Conservation (phyloP, 2,329 filamentous ascomycete species). For the Penicillium janthinellum region DNA sequence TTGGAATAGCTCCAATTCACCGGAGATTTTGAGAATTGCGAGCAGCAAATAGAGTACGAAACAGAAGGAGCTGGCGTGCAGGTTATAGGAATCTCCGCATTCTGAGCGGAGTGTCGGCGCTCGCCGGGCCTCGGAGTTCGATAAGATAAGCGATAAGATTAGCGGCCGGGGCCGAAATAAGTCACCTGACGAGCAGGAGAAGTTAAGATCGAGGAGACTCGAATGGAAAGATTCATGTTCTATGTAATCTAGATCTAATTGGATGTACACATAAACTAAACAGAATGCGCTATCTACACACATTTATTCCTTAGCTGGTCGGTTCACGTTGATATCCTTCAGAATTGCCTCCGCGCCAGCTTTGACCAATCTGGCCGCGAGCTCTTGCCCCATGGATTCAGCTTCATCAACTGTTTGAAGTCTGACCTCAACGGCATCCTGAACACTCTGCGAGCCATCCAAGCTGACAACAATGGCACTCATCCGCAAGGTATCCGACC, state of each 20-base stretch:
- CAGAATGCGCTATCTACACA: not conserved
- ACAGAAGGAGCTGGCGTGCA: not conserved
- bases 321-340: not conserved
- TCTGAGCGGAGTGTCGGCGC: conserved; percentile 12
- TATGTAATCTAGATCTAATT: not conserved
- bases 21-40: too few relatives aligned
- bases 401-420: not conserved
- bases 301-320: not conserved
- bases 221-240: not conserved
- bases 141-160: conserved; percentile 14
- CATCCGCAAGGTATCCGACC: not conserved
- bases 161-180: conserved; percentile 15
- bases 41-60: not conserved
- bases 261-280: not conserved
- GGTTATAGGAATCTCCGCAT: conserved; percentile 4
- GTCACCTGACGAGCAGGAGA: not conserved
- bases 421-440: not conserved
- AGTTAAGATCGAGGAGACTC: not conserved
- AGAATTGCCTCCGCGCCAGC: not conserved
- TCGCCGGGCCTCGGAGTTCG: conserved; percentile 9
- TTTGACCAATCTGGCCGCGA: not conserved
- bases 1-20: not conserved
- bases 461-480: conserved; percentile 1
- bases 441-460: not conserved
- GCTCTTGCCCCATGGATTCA: not conserved